Evolutionary conservation across 148 eudicot genomes (phyloP), one percentile per base, ranked within the genome.

Genomic region (Silene uniflora): DNA sequence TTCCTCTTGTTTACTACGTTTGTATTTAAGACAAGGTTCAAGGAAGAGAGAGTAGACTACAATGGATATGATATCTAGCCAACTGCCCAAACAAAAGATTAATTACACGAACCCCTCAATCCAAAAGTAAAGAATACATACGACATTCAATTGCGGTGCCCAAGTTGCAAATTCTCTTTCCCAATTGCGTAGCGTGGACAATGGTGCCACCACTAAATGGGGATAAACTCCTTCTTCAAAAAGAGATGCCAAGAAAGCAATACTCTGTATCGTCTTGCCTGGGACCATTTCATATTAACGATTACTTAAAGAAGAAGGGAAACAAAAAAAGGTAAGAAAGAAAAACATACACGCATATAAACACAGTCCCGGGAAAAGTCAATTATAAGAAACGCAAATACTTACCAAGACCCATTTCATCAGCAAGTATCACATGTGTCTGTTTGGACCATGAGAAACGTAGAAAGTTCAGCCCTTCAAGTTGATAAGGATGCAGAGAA

Each of bases 141-240:
- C 99, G 81, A 95, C 99, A 76, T 95, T 95, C 93, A 92, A 76
- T 46, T 95, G 98, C 39, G 99, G 99, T 73, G 99, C 99, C 99
- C 99, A 95, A 42, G 83, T 78, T 73, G 98, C 94, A 87, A 95
- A 95, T 78, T 95, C 99, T 54, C 99, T 97, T 76, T 95, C 99
- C 98, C 99, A 95, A 77, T 95, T 95, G 60, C 99, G 89, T 85
- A 95, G 79, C 71, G 99, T 95, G 23, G 99, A 95, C 72, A 95
- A 89, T 18, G 99, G 99, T 6, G 99, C 99, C 67, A 95, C 97
- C 71, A 95, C 99, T 61, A 95, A 67, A 86, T 91, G 97, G 64
- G 98, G 97, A 81, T 69, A 71, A 52, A 88, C 71, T 71, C 86
- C 84, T 67, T 89, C 97, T 79, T 85, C 94, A 71, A 78, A 84